A percentile compares a stretch with the other conserved stretches of the same genome.
Evolutionary conservation across 805 yeast species (phyloP).

Genomic region (Sugiyamaella chiloensis): DNA sequence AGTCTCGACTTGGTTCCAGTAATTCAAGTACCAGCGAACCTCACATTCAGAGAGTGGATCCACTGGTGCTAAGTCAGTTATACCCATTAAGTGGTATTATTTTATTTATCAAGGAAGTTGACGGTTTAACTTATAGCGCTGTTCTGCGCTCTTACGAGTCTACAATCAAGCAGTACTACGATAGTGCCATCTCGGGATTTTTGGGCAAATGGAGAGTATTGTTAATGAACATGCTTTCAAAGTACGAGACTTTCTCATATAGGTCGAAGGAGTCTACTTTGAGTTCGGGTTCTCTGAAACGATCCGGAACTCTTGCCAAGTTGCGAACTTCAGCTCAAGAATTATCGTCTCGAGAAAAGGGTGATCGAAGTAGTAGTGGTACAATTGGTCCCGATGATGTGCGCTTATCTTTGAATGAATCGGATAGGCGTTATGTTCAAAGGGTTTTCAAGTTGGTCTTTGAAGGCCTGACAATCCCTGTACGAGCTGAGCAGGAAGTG

Average conservation of each 20-base stretch:
- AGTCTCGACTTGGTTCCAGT: not conserved
- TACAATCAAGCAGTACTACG: slow-evolving; percentile 36
- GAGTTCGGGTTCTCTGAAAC: slow-evolving; percentile 20
- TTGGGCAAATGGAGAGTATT: slow-evolving; percentile 30
- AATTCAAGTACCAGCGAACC: slow-evolving; percentile 13
- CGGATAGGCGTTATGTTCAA: slow-evolving; percentile 10
- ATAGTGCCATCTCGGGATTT: slow-evolving; percentile 32
- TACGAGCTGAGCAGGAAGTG: slow-evolving; percentile 45
- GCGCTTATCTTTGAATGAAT: slow-evolving; percentile 10
- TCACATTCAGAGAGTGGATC: slow-evolving; percentile 23
- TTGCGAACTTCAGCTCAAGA: slow-evolving; percentile 9
- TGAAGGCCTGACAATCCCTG: slow-evolving; percentile 13
- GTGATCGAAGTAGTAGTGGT: not conserved
- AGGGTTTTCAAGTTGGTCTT: slow-evolving; percentile 8
- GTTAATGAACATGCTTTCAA: slow-evolving; percentile 17
- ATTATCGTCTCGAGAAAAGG: not conserved
- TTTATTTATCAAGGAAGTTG: slow-evolving; percentile 57
- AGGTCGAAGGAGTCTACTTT: slow-evolving; percentile 1
- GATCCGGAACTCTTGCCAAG: slow-evolving; percentile 26
- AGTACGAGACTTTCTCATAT: slow-evolving; percentile 20
- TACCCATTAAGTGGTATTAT: slow-evolving; percentile 47
- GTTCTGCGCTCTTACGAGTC: slow-evolving; percentile 44
- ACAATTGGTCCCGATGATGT: not conserved
- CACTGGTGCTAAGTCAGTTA: slow-evolving; percentile 22
- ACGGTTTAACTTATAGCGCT: slow-evolving; percentile 44